Percentiles rank a stretch among this genome's conserved stretches.
These are phyloP conservation scores for Rachicladosporium sp. DNA, from an alignment of 2,329 filamentous ascomycete species.

Conservation along the genomic window DNA sequence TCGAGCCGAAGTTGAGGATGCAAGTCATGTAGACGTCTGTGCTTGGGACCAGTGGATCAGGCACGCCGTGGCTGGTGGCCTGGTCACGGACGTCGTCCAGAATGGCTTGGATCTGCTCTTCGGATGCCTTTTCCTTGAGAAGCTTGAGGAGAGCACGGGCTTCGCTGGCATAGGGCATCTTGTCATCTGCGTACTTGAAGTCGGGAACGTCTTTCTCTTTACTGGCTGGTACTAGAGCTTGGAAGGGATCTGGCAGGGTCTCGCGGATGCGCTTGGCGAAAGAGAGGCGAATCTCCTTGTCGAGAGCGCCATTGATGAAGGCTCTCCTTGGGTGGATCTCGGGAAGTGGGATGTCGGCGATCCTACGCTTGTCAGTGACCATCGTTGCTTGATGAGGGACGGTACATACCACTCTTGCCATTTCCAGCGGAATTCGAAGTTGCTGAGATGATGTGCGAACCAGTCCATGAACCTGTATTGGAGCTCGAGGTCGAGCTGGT, in stretches of 20 bases:
- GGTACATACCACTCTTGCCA: constrained; percentile 85
- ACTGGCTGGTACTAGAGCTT: constrained; percentile 65
- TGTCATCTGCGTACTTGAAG: constrained; percentile 73
- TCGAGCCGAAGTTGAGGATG: constrained; percentile 86
- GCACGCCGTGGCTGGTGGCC: constrained; percentile 54
- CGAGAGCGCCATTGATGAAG: constrained; percentile 79
- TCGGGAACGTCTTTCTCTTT: constrained; percentile 91
- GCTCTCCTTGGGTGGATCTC: constrained; percentile 78
- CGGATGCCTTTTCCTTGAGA: constrained; percentile 70
- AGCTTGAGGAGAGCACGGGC: constrained; percentile 71
- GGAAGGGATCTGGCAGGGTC: constrained; percentile 75
- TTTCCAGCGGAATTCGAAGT: constrained; percentile 99
- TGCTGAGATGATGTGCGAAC: constrained; percentile 96
- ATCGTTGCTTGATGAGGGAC: background rate
- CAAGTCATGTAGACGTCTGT: constrained; percentile 90
- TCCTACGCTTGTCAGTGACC: constrained; percentile 30
- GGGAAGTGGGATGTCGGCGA: constrained; percentile 68
- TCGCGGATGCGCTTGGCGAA: constrained; percentile 94
- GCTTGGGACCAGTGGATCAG: constrained; percentile 71
- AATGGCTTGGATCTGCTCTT: constrained; percentile 70
- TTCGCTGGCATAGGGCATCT: constrained; percentile 68
- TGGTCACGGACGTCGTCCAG: constrained; percentile 70
- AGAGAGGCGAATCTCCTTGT: constrained; percentile 93
- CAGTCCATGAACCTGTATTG: constrained; percentile 84
- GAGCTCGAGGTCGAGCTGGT: constrained; percentile 77